Base-by-base conservation (phyloP, 352 stramenopile genomes). In the Globisporangium irregulare region DNA sequence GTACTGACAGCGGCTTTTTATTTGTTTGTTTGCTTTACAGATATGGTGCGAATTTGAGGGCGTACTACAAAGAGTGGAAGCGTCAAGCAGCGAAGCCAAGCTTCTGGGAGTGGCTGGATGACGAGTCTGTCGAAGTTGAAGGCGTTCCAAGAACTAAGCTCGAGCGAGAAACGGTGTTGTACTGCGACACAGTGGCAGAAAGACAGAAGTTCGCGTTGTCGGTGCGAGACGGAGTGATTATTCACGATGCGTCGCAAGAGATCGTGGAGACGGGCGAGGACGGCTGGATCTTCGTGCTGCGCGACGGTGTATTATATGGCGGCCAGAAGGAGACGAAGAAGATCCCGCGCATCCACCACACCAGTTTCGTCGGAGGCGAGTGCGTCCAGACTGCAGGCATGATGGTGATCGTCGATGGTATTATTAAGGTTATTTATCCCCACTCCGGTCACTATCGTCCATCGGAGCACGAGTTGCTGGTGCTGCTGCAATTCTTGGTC, bases 61-160 rank as follows among this genome's bases (percentile, higher is more conserved):
- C 96, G 53, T 99, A 99, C 75, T 98, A 98, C 75, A 98, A 97
- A 74, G 92, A 98, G 67, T 99, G 95, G 95, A 97, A 98, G 73
- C 82, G 82, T 58, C 91, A 82, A 73, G 82, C 73, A 65, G 85
- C 79, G 20, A 91, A 89, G 36, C 82, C 84, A 2, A 93, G 83
- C 62, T 97, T 96, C 67, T 97, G 87, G 87, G 86, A 93, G 62
- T 97, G 89, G 89, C 79, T 97, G 12, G 86, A 93, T 59, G 87
- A 96, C 62, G 84, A 93, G 59, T 90, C 82, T 12, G 75, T 97
- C 74, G 75, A 96, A 89, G 82, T 92, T 79, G 76, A 89, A 76
- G 71, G 93, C 79, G 78, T 98, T 68, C 83, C 95, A 48, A 81
- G 97, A 66, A 95, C 91, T 24, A 90, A 98, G 61, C 87, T 99